phyloP scores from a whole-genome alignment of 805 yeast species.

The Brettanomyces nanus region DNA sequence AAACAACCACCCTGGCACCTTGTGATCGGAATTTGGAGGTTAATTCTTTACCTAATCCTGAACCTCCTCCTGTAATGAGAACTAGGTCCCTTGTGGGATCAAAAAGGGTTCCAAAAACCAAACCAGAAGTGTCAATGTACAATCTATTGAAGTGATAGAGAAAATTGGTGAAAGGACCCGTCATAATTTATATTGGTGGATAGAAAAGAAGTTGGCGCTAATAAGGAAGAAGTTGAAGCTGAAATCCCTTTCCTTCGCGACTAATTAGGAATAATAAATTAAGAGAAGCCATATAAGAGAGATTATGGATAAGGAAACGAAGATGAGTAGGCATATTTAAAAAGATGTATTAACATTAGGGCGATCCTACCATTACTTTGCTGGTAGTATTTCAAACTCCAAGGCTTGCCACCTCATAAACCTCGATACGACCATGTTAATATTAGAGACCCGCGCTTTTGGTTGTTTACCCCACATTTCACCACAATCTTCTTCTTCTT shows the following conservation, averaged over 20 bases:
- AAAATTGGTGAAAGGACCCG: constrained; percentile 20
- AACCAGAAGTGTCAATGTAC: constrained; percentile 27
- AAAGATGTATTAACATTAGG: too few relatives aligned
- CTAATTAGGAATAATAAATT: background rate
- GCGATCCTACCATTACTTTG: too few relatives aligned
- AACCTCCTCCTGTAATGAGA: constrained; percentile 75
- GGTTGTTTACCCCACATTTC: too few relatives aligned
- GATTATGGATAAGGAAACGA: background rate
- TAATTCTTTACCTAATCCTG: constrained; percentile 70
- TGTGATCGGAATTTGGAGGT: constrained; percentile 35
- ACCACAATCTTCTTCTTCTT: too few relatives aligned
- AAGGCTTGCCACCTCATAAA: too few relatives aligned
- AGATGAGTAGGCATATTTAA: too few relatives aligned
- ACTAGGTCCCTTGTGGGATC: constrained; percentile 53
- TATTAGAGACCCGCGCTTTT: too few relatives aligned
- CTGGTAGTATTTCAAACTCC: too few relatives aligned
- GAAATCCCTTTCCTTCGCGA: background rate
- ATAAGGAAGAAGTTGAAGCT: background rate
- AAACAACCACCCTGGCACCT: constrained; percentile 49
- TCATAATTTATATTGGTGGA: constrained; percentile 14
- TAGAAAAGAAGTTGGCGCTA: background rate
- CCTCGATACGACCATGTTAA: too few relatives aligned
- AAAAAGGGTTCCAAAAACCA: constrained; percentile 41
- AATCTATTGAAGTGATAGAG: constrained; percentile 21
- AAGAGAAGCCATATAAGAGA: background rate